Evolutionary conservation across 495 filamentous ascomycete genomes (phyloP), one percentile per base, ranked within the genome.

Genomic region (Cryomyces minteri): DNA sequence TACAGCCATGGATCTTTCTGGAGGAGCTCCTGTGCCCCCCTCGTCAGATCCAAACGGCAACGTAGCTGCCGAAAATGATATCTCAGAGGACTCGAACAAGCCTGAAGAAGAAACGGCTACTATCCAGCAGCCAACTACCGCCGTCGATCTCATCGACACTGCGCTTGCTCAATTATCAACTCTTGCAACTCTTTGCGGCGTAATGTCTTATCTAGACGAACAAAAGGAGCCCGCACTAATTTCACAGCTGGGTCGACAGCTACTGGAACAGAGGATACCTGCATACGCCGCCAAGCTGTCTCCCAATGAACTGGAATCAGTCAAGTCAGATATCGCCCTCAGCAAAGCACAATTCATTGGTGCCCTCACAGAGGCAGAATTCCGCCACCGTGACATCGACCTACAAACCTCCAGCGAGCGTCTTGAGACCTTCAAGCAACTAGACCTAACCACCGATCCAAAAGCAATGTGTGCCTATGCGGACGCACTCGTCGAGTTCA

Each of bases 111-210:
- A 74, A 54, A 80, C 75, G 74, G 77, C 70, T 12, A 66, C 66
- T 1, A 66, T 84, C 32, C 62, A 74, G 7, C 71, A 77, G 43
- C 76, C 77, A 0, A 62, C 80, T 14, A 79, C 76, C 2, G 68
- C 73, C 32, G 64, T 69, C 31, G 69, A 75, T 2, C 65, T 84
- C 1, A 66, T 80, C 1, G 79, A 84, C 39, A 82, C 77, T 2
- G 65, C 71, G 2, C 58, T 77, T 30, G 77, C 78, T 9, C 73
- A 78, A 49, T 49, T 82, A 9, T 70, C 70, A 31, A 66, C 76
- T 2, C 52, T 82, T 45, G 72, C 73, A 3, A 60, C 64, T 0
- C 52, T 81, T 5, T 78, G 73, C 51, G 71, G 69, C 45, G 45
- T 37, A 4, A 58, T 82, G 29, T 48, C 72, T 39, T 62, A 50